Conservation (phyloP, 2,329 filamentous ascomycete genomes). For the Lachnellula willkommii region DNA sequence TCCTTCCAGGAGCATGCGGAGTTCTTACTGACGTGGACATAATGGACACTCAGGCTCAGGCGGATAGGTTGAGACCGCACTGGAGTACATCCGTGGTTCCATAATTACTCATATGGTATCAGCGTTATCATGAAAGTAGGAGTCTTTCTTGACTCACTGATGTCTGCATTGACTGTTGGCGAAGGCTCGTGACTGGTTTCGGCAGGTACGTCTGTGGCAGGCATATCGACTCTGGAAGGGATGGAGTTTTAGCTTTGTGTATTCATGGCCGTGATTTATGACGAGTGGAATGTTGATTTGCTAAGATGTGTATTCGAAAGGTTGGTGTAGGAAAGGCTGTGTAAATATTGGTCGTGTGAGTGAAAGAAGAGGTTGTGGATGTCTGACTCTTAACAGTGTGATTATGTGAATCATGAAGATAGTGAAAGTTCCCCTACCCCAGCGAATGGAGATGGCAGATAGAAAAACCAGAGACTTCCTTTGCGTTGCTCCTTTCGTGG, state of each 20-base stretch:
- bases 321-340: too few species aligned
- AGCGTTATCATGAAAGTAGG: not conserved
- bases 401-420: too few species aligned
- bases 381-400: too few species aligned
- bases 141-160: not conserved
- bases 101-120: not conserved
- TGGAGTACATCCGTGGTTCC: not conserved
- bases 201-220: not conserved
- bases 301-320: too few species aligned
- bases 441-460: too few species aligned
- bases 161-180: not conserved
- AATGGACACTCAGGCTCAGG: not conserved
- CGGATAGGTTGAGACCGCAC: not conserved
- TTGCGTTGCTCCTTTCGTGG: too few species aligned
- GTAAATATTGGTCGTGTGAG: too few species aligned
- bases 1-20: not conserved
- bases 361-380: too few species aligned
- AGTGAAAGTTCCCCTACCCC: too few species aligned
- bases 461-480: too few species aligned
- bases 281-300: too few species aligned
- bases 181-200: not conserved
- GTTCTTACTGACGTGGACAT: not conserved
- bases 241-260: not conserved
- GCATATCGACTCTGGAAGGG: not conserved
- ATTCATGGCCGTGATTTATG: too few species aligned